phyloP scores from a whole-genome alignment of 345 rosid genomes.

The Firmiana major region DNA sequence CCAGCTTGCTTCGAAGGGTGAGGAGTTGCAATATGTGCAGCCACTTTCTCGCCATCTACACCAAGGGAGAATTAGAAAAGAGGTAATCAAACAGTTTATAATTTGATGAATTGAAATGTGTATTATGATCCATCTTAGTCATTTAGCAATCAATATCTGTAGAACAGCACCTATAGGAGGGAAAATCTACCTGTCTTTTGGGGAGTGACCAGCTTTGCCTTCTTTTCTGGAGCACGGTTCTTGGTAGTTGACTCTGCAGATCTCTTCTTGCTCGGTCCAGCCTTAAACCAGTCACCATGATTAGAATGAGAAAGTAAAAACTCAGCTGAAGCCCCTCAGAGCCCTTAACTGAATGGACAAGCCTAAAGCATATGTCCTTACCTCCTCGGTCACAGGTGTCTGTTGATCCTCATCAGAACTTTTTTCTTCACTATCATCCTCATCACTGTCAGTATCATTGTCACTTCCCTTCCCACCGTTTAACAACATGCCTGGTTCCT shows the following conservation, averaged over 20 bases:
- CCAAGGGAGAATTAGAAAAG: background rate
- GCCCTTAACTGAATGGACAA: background rate
- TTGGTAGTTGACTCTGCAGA: conserved; percentile 42
- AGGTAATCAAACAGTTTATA: background rate
- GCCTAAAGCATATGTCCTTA: conserved; percentile 5
- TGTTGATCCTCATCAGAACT: conserved; percentile 32
- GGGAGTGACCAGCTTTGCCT: conserved; percentile 66
- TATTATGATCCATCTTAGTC: conserved; percentile 5
- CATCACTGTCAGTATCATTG: conserved; percentile 18
- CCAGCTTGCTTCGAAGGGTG: conserved; percentile 62
- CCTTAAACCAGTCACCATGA: background rate
- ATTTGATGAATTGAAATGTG: background rate
- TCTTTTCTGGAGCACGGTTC: conserved; percentile 51
- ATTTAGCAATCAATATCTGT: background rate
- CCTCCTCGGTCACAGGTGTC: conserved; percentile 52
- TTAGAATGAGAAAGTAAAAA: background rate
- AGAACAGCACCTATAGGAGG: background rate
- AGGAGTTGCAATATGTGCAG: conserved; percentile 60
- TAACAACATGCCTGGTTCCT: background rate
- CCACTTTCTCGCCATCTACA: conserved; percentile 58
- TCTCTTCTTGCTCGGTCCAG: conserved; percentile 63
- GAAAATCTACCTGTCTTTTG: conserved; percentile 58
- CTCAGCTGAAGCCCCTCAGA: background rate
- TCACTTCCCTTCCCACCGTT: conserved; percentile 19
- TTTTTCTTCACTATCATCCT: conserved; percentile 30